Evolutionary conservation across 176 grass and related monocot genomes (phyloP).

Genomic region (Raddia distichophylla): DNA sequence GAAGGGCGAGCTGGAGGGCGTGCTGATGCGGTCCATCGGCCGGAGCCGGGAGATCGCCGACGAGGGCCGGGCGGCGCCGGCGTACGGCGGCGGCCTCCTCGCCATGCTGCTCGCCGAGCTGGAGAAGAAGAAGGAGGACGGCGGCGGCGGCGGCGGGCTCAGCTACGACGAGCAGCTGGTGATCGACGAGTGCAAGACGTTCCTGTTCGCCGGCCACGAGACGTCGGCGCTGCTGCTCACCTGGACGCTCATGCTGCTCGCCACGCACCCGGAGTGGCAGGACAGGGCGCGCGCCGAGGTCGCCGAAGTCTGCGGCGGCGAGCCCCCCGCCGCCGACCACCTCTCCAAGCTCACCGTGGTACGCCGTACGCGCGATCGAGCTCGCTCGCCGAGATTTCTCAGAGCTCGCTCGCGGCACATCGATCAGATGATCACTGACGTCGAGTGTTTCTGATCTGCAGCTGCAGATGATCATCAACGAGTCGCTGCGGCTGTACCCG

Average conservation of each 20-base stretch:
- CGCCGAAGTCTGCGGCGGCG: slow-evolving; percentile 58
- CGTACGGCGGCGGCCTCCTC: slow-evolving; percentile 61
- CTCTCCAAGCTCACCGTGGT: slow-evolving; percentile 86
- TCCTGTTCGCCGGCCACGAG: slow-evolving; percentile 95
- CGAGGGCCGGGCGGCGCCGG: slow-evolving; percentile 64
- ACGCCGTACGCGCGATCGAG: background rate
- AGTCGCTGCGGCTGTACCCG: slow-evolving; percentile 73
- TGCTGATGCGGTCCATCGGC: slow-evolving; percentile 69
- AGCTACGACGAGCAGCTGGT: slow-evolving; percentile 79
- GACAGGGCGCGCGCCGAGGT: slow-evolving; percentile 77
- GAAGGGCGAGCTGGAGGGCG: slow-evolving; percentile 64
- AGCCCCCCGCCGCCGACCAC: slow-evolving; percentile 60
- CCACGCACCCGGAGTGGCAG: slow-evolving; percentile 84
- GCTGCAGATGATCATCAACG: slow-evolving; percentile 97
- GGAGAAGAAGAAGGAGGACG: slow-evolving; percentile 53
- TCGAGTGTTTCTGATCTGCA: slow-evolving; percentile 17
- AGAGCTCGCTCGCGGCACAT: background rate
- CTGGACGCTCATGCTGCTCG: slow-evolving; percentile 89
- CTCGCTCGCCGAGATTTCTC: background rate
- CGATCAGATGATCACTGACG: background rate
- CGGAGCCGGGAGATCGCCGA: slow-evolving; percentile 65
- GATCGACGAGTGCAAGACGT: slow-evolving; percentile 97
- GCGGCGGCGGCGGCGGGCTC: background rate
- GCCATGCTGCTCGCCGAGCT: slow-evolving; percentile 64
- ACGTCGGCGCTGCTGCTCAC: slow-evolving; percentile 88